These are phyloP conservation scores for Citrus reticulata DNA, from an alignment of 345 rosid species.

Conservation along the genomic window DNA sequence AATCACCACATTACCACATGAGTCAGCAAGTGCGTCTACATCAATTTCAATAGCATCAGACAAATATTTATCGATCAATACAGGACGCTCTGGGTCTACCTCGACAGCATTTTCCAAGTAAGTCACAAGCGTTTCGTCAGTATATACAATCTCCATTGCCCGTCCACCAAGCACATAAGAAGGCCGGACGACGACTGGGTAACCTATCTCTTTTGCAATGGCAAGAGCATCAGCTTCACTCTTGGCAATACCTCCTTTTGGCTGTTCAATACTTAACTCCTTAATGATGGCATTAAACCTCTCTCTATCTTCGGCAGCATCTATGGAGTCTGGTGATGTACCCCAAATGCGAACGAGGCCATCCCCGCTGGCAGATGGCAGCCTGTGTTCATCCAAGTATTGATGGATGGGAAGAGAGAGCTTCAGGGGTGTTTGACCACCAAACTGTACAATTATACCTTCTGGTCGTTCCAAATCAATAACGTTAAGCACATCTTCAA, in stretches of 20 bases:
- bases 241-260: constrained; percentile 97
- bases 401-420: constrained; percentile 81
- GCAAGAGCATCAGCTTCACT: constrained; percentile 81
- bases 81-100: constrained; percentile 95
- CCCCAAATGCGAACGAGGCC: constrained; percentile 91
- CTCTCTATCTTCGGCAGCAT: constrained; percentile 95
- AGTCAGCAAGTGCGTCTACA: constrained; percentile 85
- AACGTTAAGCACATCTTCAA: constrained; percentile 85
- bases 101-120: constrained; percentile 88
- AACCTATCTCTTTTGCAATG: constrained; percentile 78
- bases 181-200: constrained; percentile 94
- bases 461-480: constrained; percentile 90
- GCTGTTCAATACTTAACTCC: constrained; percentile 85
- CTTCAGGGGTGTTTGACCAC: constrained; percentile 97
- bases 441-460: constrained; percentile 95
- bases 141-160: constrained; percentile 92
- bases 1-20: constrained; percentile 73
- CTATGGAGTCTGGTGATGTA: constrained; percentile 93
- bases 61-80: constrained; percentile 80
- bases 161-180: constrained; percentile 96
- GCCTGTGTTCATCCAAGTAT: constrained; percentile 72
- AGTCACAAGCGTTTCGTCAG: constrained; percentile 65
- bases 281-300: constrained; percentile 80
- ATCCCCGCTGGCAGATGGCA: constrained; percentile 56
- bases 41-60: constrained; percentile 93